Evolutionary conservation across 2,329 filamentous ascomycete genomes (phyloP).

Genomic region (Diplodia mutila): DNA sequence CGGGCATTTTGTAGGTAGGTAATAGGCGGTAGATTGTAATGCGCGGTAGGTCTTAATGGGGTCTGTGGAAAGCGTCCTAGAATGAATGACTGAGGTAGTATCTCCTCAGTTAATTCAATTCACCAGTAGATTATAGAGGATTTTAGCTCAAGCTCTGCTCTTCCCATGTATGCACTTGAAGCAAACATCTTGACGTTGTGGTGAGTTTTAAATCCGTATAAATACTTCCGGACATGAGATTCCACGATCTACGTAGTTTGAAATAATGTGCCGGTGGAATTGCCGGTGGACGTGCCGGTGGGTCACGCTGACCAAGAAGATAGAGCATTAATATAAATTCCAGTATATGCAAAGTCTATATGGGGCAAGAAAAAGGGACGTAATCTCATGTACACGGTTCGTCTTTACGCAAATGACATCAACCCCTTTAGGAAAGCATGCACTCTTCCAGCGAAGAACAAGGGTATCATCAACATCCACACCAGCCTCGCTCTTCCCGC

Average conservation of each 20-base stretch:
- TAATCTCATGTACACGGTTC: neutral
- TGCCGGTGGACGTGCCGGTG: no score
- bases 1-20: constrained; percentile 53
- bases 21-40: neutral
- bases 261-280: no score
- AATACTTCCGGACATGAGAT: no score
- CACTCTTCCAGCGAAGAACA: constrained; percentile 18
- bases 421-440: neutral
- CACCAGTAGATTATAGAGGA: no score
- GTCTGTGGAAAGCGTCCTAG: neutral
- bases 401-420: neutral
- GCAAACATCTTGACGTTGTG: no score
- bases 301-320: no score
- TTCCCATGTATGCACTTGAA: no score
- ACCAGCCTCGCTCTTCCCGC: neutral
- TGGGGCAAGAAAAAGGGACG: neutral
- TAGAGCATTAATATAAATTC: neutral
- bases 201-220: no score
- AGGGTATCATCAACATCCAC: constrained; percentile 26
- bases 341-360: neutral
- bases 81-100: neutral
- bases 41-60: neutral
- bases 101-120: no score
- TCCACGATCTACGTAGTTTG: no score
- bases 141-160: no score